phyloP scores from a whole-genome alignment of 1,284 basidiomycete species.

The Ustilago esculenta region DNA sequence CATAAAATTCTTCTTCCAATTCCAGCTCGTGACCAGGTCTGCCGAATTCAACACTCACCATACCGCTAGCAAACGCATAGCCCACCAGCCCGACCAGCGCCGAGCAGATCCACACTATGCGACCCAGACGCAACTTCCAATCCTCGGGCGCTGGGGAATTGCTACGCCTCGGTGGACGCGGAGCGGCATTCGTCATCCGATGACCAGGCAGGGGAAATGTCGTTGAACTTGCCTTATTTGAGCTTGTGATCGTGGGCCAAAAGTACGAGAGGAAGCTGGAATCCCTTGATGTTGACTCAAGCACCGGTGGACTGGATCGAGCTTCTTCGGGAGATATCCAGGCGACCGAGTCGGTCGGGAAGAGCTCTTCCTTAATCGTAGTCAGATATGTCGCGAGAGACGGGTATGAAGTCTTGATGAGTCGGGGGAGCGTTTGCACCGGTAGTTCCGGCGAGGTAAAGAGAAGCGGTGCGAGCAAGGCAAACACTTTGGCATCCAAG shows the following conservation, averaged over 20 bases:
- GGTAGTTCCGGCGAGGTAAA: conserved; percentile 28
- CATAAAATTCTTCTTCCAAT: no score
- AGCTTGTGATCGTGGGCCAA: conserved; percentile 28
- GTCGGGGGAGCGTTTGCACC: conserved; percentile 20
- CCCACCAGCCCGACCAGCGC: conserved; percentile 54
- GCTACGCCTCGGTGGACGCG: neutral
- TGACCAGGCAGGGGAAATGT: neutral
- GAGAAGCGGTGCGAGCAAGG: conserved; percentile 48
- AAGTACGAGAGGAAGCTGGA: conserved; percentile 10
- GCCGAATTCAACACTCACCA: conserved; percentile 54
- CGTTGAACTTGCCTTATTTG: conserved; percentile 39
- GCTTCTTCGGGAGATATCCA: conserved; percentile 19
- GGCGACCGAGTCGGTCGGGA: conserved; percentile 1
- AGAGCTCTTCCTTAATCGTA: conserved; percentile 24
- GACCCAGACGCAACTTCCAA: conserved; percentile 37
- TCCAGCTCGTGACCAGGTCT: no score
- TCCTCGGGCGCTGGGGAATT: no score
- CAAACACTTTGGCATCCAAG: conserved; percentile 48
- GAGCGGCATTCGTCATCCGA: neutral
- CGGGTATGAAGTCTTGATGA: conserved; percentile 32
- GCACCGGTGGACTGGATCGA: neutral
- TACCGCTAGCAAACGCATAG: conserved; percentile 55
- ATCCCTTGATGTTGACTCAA: neutral
- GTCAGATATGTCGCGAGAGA: conserved; percentile 22
- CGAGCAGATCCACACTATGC: conserved; percentile 47